A percentile compares a stretch with the other conserved stretches of the same genome.
These are phyloP conservation scores for Malus hybrid DNA, from an alignment of 331 rosid species.

Conservation along the genomic window DNA sequence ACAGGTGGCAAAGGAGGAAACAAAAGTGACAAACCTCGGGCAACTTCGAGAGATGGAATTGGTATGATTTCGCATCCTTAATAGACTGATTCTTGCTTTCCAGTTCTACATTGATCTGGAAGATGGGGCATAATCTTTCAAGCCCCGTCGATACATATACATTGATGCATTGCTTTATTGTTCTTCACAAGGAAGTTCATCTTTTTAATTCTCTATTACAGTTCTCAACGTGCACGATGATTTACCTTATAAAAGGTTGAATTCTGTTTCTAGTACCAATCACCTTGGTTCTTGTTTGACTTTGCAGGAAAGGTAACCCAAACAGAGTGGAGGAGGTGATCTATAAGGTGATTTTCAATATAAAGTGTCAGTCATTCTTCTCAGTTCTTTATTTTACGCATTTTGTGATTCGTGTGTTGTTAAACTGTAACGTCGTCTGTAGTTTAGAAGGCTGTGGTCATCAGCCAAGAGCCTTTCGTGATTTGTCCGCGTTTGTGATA, in stretches of 20 bases:
- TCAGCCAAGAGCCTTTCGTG: constrained; percentile 26
- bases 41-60: constrained; percentile 59
- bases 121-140: background rate
- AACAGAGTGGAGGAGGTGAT: constrained; percentile 90
- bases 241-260: background rate
- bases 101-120: background rate
- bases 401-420: constrained; percentile 38
- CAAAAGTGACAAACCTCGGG: constrained; percentile 43
- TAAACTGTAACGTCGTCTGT: constrained; percentile 23
- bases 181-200: background rate
- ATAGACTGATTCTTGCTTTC: background rate
- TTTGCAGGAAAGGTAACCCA: constrained; percentile 70
- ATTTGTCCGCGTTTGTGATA: constrained; percentile 49
- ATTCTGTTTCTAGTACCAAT: background rate
- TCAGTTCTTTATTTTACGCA: constrained; percentile 27
- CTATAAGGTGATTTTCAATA: constrained; percentile 54
- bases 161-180: background rate
- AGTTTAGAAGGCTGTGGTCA: constrained; percentile 31
- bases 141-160: background rate
- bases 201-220: background rate
- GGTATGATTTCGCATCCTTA: constrained; percentile 36
- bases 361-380: constrained; percentile 25
- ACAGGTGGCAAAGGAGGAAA: constrained; percentile 61
- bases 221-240: background rate
- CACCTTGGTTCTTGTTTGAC: constrained; percentile 15